These are phyloP conservation scores for Cyanidiococcus yangmingshanensis DNA, from an alignment of 23 red algal species.

Conservation along the genomic window DNA sequence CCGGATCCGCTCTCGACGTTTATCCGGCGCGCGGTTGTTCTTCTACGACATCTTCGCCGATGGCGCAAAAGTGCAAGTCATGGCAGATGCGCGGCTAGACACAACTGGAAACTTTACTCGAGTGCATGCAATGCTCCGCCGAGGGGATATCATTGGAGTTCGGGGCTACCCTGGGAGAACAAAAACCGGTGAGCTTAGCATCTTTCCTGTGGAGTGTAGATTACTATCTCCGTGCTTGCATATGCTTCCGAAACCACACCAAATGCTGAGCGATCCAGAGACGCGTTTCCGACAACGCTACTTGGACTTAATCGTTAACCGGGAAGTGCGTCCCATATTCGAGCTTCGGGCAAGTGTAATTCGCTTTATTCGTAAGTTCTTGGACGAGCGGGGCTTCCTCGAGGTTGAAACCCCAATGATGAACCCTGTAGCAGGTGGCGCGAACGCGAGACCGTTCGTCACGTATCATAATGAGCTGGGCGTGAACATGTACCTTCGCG, in stretches of 20 bases:
- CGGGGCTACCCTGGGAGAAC: conserved; percentile 63
- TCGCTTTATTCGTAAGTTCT: conserved; percentile 64
- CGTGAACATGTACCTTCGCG: conserved; percentile 90
- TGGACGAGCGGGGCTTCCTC: conserved; percentile 72
- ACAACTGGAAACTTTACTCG: conserved; percentile 34
- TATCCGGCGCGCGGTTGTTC: conserved; percentile 53
- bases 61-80: conserved; percentile 87
- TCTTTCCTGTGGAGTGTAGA: conserved; percentile 51
- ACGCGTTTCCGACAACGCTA: conserved; percentile 82
- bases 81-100: conserved; percentile 52
- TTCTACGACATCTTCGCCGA: conserved; percentile 92
- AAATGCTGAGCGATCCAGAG: conserved; percentile 60
- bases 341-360: conserved; percentile 57
- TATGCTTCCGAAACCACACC: conserved; percentile 77
- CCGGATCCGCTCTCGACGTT: conserved; percentile 53
- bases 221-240: conserved; percentile 68
- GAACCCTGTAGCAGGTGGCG: conserved; percentile 79
- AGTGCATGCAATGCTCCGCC: conserved; percentile 34
- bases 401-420: conserved; percentile 99
- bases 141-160: conserved; percentile 88
- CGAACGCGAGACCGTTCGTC: conserved; percentile 83
- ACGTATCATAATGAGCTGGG: conserved; percentile 92
- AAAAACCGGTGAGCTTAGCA: conserved; percentile 74
- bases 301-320: conserved; percentile 80
- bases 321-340: conserved; percentile 48